These are phyloP conservation scores for Mastigamoeba balamuthi DNA, from an alignment of 78 protist species.

Conservation along the genomic window DNA sequence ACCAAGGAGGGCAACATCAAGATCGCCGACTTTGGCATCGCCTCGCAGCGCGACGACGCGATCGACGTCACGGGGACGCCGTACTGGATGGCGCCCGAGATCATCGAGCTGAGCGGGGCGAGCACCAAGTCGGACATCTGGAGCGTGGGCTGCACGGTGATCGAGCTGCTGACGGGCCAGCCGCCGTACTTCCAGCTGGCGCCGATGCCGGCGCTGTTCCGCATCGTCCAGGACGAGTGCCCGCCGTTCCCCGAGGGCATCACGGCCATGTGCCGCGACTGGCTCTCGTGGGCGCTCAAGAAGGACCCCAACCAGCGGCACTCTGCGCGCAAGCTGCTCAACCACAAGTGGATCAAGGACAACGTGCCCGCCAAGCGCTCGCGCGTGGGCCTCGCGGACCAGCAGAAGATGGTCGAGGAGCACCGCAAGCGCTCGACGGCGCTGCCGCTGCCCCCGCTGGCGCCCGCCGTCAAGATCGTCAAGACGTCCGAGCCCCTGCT, in stretches of 20 bases:
- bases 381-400: too few relatives aligned
- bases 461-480: too few relatives aligned
- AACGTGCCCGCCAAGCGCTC: not conserved
- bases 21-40: slow-evolving; percentile 92
- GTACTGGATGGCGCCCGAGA: slow-evolving; percentile 97
- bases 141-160: slow-evolving; percentile 91
- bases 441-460: too few relatives aligned
- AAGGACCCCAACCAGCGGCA: slow-evolving; percentile 75
- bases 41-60: slow-evolving; percentile 61
- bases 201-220: slow-evolving; percentile 89
- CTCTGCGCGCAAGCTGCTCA: slow-evolving; percentile 61
- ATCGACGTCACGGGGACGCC: slow-evolving; percentile 72
- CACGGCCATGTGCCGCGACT: slow-evolving; percentile 65
- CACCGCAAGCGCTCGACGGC: too few relatives aligned
- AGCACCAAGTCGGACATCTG: slow-evolving; percentile 87
- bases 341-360: slow-evolving; percentile 70
- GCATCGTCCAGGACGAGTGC: slow-evolving; percentile 91
- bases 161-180: slow-evolving; percentile 88
- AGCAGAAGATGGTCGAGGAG: too few relatives aligned
- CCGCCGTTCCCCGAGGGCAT: slow-evolving; percentile 88
- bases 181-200: slow-evolving; percentile 94
- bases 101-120: slow-evolving; percentile 76
- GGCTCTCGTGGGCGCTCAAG: slow-evolving; percentile 73
- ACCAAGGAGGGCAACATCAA: slow-evolving; percentile 54
- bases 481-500: too few relatives aligned